These are phyloP conservation scores for Yamadazyma spencermartinsiae DNA, from an alignment of 1,139 yeast genomes.

Conservation along the genomic window DNA sequence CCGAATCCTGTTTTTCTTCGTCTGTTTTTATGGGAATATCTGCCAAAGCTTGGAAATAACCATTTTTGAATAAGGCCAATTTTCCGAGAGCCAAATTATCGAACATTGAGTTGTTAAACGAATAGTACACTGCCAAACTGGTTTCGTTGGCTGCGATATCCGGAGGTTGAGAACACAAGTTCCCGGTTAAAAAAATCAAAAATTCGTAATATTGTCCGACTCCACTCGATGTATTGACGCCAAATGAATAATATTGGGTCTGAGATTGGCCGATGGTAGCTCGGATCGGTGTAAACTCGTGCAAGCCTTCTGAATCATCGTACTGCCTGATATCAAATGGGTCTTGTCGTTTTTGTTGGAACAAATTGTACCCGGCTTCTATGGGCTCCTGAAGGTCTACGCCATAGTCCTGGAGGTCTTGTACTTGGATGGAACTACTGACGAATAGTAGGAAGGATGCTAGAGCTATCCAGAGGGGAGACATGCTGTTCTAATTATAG, in stretches of 20 bases:
- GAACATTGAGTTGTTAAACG: constrained; percentile 47
- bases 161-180: constrained; percentile 53
- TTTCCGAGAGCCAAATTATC: constrained; percentile 27
- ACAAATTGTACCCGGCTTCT: constrained; percentile 5
- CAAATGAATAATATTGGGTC: constrained; percentile 45
- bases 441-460: neutral
- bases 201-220: constrained; percentile 52
- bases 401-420: constrained; percentile 1
- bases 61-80: constrained; percentile 40
- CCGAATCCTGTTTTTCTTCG: constrained; percentile 17
- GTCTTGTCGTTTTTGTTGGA: neutral
- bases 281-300: constrained; percentile 47
- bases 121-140: constrained; percentile 49
- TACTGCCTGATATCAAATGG: neutral
- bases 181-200: constrained; percentile 60
- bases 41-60: constrained; percentile 59
- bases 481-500: too few relatives aligned
- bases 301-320: constrained; percentile 28
- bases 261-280: constrained; percentile 40
- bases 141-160: constrained; percentile 28
- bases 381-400: constrained; percentile 12
- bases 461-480: too few relatives aligned
- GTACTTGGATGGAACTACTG: neutral
- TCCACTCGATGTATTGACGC: constrained; percentile 47
- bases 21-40: constrained; percentile 31